These are phyloP conservation scores for Zalaria sp. DNA, from an alignment of 2,329 filamentous ascomycete genomes.

Conservation along the genomic window DNA sequence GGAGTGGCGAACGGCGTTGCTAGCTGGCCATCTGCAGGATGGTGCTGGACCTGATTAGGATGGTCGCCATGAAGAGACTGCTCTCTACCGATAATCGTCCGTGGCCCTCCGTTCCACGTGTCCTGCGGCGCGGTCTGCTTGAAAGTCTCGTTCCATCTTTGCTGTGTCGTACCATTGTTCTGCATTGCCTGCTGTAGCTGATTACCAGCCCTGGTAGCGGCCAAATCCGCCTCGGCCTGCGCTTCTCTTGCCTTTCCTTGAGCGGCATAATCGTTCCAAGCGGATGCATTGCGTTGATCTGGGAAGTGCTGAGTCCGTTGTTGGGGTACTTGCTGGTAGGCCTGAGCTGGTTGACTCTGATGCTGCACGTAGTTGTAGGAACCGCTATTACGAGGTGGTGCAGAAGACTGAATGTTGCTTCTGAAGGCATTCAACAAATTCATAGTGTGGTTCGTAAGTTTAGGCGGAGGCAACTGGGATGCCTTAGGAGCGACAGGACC, in stretches of 20 bases:
- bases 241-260: slow-evolving; percentile 1
- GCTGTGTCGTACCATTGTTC: not conserved
- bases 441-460: slow-evolving; percentile 42
- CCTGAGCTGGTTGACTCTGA: not conserved
- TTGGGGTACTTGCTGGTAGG: not conserved
- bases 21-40: not conserved
- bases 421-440: slow-evolving; percentile 47
- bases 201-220: not conserved
- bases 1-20: not conserved
- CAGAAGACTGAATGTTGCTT: slow-evolving; percentile 5
- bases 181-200: not conserved
- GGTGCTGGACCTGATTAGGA: not conserved
- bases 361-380: not conserved
- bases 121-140: not conserved
- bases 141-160: not conserved
- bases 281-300: not conserved
- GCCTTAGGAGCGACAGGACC: slow-evolving; percentile 39
- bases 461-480: slow-evolving; percentile 42
- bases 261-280: not conserved
- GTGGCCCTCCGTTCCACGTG: not conserved
- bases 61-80: not conserved
- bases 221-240: not conserved
- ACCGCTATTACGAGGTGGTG: no score
- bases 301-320: slow-evolving; percentile 1
- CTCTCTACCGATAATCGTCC: not conserved